These are phyloP conservation scores for Peronospora destructor DNA, from an alignment of 352 stramenopile species.

Conservation along the genomic window DNA sequence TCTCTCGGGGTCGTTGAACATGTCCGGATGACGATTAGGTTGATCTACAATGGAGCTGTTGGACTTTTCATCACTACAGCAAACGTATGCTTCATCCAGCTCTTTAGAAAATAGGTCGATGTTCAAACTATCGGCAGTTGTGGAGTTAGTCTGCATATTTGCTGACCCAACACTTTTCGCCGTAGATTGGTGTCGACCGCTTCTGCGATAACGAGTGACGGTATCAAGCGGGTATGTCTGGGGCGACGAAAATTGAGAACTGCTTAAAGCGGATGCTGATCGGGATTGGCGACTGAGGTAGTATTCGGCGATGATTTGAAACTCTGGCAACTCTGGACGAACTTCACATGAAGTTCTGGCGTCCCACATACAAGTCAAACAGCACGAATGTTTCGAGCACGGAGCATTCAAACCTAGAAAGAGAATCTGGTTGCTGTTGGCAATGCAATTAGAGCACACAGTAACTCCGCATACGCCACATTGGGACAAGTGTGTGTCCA, in stretches of 20 bases:
- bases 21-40: slow-evolving; percentile 13
- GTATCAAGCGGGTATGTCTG: slow-evolving; percentile 15
- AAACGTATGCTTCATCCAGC: slow-evolving; percentile 27
- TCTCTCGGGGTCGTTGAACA: slow-evolving; percentile 10
- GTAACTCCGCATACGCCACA: slow-evolving; percentile 23
- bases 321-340: slow-evolving; percentile 17
- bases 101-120: slow-evolving; percentile 23
- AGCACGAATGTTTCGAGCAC: slow-evolving; percentile 21
- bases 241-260: slow-evolving; percentile 6
- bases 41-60: slow-evolving; percentile 14
- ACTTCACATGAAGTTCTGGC: slow-evolving; percentile 21
- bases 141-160: slow-evolving; percentile 21
- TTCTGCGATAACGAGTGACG: slow-evolving; percentile 9
- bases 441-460: slow-evolving; percentile 29
- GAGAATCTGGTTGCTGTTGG: slow-evolving; percentile 22
- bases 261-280: neutral
- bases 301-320: slow-evolving; percentile 26
- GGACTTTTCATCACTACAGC: slow-evolving; percentile 27
- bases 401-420: slow-evolving; percentile 19
- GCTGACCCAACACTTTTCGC: slow-evolving; percentile 9
- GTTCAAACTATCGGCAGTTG: slow-evolving; percentile 17
- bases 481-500: slow-evolving; percentile 16
- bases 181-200: neutral
- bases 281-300: slow-evolving; percentile 7
- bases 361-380: slow-evolving; percentile 28